Evolutionary conservation across 371 early-diverging fungal species (phyloP), one percentile per base, ranked within the genome.

Genomic region (Nosema muscidifuracis): DNA sequence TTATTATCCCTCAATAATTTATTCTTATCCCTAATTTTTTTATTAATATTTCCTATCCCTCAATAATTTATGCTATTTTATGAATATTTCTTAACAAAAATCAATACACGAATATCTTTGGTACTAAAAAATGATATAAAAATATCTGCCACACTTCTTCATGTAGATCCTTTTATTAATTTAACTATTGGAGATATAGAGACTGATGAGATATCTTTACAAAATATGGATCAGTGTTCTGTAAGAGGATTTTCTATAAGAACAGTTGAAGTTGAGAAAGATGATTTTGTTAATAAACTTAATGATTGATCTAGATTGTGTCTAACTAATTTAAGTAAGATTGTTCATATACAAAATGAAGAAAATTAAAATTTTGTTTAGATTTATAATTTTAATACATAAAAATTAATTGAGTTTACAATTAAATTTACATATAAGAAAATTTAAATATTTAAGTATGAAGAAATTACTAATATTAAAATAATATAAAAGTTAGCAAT

Each of bases 91-190:
- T 94, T 94, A 82, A 94, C 95, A 0, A 86, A 94, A 28, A 90
- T 95, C n/a, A 93, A 93, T 31, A 89, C 92, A 74, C 83, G 87
- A 63, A 94, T 97, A 2, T 90, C 90, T 2, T 89, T 97, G n/a
- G 94, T 93, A 84, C 86, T 96, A 75, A 97, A 97, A 82, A 95
- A 96, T 80, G 95, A 94, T 82, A 78, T 97, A 58, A 87, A 88
- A 22, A 90, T 97, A 68, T 86, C 86, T 24, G 98, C 97, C 16
- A 88, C 86, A 16, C 85, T 97, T 28, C 89, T 89, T 33, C 93
- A 93, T 1, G 94, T 96, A 12, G 98, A 97, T 85, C 95, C 94
- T 81, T 97, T 91, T 81, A 85, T 97, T 69, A 96, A 96, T 84
- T 89, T 97, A 76, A 93, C 92, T 80, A 47, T 77, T 9, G n/a